phyloP scores from a whole-genome alignment of 2,329 filamentous ascomycete species.

The Cytospora piceicola region DNA sequence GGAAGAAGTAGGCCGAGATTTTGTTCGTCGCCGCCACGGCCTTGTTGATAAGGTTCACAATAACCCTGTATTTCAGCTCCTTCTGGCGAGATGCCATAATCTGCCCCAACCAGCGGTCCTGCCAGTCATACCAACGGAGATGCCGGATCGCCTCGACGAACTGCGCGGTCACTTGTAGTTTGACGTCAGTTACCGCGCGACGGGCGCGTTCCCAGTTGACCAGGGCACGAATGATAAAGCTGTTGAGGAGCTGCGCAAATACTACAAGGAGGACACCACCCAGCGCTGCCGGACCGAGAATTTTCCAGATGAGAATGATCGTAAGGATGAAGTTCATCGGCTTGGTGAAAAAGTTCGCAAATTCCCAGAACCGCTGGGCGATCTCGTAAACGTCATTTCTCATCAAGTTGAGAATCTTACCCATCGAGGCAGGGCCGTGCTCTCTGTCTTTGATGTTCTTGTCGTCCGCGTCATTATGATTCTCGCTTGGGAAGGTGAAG shows the following conservation, averaged over 20 bases:
- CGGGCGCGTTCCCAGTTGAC: conserved; percentile 71
- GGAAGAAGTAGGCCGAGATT: conserved; percentile 74
- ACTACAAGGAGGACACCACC: conserved; percentile 72
- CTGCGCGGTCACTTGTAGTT: conserved; percentile 80
- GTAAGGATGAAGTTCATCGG: conserved; percentile 78
- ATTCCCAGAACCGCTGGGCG: conserved; percentile 86
- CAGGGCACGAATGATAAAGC: conserved; percentile 66
- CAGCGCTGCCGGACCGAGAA: conserved; percentile 80
- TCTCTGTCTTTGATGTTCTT: conserved; percentile 32
- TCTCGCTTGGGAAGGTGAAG: conserved; percentile 45
- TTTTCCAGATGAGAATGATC: conserved; percentile 71
- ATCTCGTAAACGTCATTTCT: conserved; percentile 82
- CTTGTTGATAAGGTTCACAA: conserved; percentile 65
- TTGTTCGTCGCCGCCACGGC: conserved; percentile 71
- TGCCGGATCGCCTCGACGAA: conserved; percentile 87
- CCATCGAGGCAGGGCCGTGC: conserved; percentile 70
- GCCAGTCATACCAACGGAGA: conserved; percentile 82
- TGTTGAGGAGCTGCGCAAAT: conserved; percentile 71
- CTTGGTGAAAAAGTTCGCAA: conserved; percentile 73
- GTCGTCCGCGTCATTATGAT: conserved; percentile 38
- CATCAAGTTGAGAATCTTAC: conserved; percentile 89
- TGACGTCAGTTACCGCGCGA: conserved; percentile 74
- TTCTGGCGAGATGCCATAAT: conserved; percentile 70
- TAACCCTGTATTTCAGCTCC: conserved; percentile 68
- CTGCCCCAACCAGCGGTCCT: conserved; percentile 71